Evolutionary conservation across 305 asterid genomes (phyloP), one percentile per base, ranked within the genome.

Genomic region (Fraxinus dipetala): DNA sequence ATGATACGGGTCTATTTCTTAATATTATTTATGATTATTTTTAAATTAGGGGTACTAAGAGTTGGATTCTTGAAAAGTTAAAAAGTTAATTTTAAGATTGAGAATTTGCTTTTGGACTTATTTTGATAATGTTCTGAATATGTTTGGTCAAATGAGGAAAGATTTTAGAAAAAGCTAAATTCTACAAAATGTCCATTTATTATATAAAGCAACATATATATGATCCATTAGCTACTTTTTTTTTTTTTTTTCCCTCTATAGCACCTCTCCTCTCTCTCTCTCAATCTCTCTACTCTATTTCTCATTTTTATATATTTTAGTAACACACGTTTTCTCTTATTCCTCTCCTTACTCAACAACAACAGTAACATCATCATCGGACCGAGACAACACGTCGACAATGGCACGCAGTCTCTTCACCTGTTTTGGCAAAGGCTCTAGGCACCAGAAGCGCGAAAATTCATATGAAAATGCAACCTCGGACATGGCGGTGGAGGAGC

Each of bases 401-500:
- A 93, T 95, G 98, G 92, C 92, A 88, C 92, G 91, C 88, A 87
- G 97, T 91, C 91, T 95, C 89, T 86, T 92, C 80, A 83, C 85
- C 83, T 95, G 98, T 83, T 92, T 91, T 85, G 86, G 97, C 85
- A 81, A 54, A 75, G 72, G 89, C 72, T 82, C 92, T 73, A 72
- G 82, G 40, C 31, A 67, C 67, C 84, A 9, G 6, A 72, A 72
- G 48, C 6, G 14, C 0, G 76, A 72, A 5, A 75, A 65, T 7
- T 9, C 84, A 11, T 43, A 24, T 38, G 91, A 84, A 1, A 83
- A 78, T 14, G 91, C 83, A 31, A 85, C 94, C 69, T 91, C 87
- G 6, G 97, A 89, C 32, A 0, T 84, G 16, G 35, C 91, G 63
- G 80, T 87, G 82, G 97, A 92, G 90, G 96, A 92, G 83, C 89